Conservation (phyloP, 129 eudicot genomes). For the Artemisia tridentata region DNA sequence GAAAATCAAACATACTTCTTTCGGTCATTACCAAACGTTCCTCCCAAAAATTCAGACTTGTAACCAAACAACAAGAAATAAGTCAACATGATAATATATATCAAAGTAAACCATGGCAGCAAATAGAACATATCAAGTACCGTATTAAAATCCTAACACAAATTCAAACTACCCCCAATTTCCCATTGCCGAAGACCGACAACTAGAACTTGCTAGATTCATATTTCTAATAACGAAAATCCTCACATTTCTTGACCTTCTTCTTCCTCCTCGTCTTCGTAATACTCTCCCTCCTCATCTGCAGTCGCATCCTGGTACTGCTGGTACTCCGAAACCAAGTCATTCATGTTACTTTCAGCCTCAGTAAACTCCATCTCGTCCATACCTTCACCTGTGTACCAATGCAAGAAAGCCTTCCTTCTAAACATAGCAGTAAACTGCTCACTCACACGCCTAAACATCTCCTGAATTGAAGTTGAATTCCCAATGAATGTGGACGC, state of each 20-base stretch:
- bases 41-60: background rate
- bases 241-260: background rate
- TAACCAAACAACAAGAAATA: background rate
- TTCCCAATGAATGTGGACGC: constrained; percentile 62
- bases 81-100: background rate
- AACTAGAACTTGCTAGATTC: background rate
- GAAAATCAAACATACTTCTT: no score
- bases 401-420: constrained; percentile 70
- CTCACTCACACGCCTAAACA: constrained; percentile 70
- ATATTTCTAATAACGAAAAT: background rate
- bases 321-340: constrained; percentile 59
- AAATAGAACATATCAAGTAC: background rate
- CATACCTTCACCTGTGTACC: constrained; percentile 71
- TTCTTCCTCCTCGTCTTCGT: constrained; percentile 1
- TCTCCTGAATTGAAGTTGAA: constrained; percentile 66
- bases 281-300: constrained; percentile 34
- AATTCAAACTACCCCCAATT: background rate
- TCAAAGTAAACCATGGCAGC: background rate
- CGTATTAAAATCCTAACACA: background rate
- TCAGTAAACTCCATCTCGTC: constrained; percentile 72
- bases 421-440: constrained; percentile 67
- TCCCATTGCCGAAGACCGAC: constrained; percentile 9
- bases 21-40: no score
- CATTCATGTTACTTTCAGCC: constrained; percentile 67
- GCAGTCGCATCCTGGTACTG: constrained; percentile 73